Evolutionary conservation across 495 filamentous ascomycete genomes (phyloP).

Genomic region (Aspergillus egyptiacus): DNA sequence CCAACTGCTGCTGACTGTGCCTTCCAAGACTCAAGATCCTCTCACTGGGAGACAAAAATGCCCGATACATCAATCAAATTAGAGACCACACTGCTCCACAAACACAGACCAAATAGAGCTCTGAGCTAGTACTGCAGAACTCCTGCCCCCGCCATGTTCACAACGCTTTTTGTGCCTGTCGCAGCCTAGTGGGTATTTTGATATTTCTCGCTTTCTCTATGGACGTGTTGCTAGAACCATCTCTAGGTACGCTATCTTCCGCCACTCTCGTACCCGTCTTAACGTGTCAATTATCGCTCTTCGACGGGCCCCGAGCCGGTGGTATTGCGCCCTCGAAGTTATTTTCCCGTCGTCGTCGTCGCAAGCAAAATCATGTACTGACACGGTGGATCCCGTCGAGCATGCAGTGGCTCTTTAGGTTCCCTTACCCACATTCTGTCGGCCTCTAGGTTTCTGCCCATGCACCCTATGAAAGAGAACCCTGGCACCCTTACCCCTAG

Average conservation of each 20-base stretch:
- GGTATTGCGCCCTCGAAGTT: conserved; percentile 3
- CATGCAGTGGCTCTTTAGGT: background rate
- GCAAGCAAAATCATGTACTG: background rate
- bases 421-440: conserved; percentile 1
- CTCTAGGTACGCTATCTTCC: conserved; percentile 21
- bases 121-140: conserved; percentile 3
- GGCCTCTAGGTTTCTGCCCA: background rate
- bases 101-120: conserved; percentile 19
- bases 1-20: conserved; percentile 14
- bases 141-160: background rate
- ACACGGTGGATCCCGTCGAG: conserved; percentile 8
- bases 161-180: conserved; percentile 1
- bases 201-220: conserved; percentile 2
- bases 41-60: conserved; percentile 8
- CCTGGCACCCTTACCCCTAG: conserved; percentile 4
- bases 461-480: background rate
- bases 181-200: background rate
- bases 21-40: background rate
- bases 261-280: conserved; percentile 21
- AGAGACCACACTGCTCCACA: conserved; percentile 7
- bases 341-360: conserved; percentile 1
- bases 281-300: conserved; percentile 22
- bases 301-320: conserved; percentile 3
- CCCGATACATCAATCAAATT: conserved; percentile 19
- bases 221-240: conserved; percentile 8